Base-by-base conservation (phyloP, 2,329 filamentous ascomycete genomes). In the Xylariaceae sp. region DNA sequence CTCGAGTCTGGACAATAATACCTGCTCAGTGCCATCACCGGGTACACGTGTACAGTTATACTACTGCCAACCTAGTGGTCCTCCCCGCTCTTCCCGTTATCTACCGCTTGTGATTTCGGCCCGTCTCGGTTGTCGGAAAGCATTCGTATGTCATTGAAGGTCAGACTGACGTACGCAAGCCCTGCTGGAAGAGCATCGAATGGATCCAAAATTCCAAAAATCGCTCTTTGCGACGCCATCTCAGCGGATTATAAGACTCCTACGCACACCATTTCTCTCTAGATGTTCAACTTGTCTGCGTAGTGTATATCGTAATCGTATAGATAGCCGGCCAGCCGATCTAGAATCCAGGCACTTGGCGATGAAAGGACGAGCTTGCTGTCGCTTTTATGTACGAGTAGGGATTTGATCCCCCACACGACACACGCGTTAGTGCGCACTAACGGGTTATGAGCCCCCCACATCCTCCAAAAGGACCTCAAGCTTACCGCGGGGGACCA, bases 401-500 rank as follows among this genome's bases (percentile, higher is more conserved):
- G 4, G 23, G 23, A 30, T 30, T 30, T 30, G 23, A 30, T 30
- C 37, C 8, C 11, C 37, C 9, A 42, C 11, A 42, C 23, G 23
- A 30, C 23, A 4, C 23, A 30, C 23, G 23, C 23, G 23, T 30
- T 4, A 30, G 23, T 4, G 5, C 23, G 23, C 23, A 30, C 23
- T 30, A 30, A 30, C 4, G 23, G 23, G 23, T 30, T 30, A 30
- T 30, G 23, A 30, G 23, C 23, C 23, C 23, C 23, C 23, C 23
- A 30, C 23, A 30, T 30, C 4, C 23, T 5, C 23, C 23, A 30
- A 30, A 5, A 30, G 23, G 23, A 30, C 17, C 17, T 18, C 17
- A 18, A 50, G 13, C 18, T 30, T 59, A 67, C 59, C 59, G 57
- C 11, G 66, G 66, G 47, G 66, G 66, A 0, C 65, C 68, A 1